Conservation (phyloP, 2,329 filamentous ascomycete genomes). For the Colletotrichum truncatum region DNA sequence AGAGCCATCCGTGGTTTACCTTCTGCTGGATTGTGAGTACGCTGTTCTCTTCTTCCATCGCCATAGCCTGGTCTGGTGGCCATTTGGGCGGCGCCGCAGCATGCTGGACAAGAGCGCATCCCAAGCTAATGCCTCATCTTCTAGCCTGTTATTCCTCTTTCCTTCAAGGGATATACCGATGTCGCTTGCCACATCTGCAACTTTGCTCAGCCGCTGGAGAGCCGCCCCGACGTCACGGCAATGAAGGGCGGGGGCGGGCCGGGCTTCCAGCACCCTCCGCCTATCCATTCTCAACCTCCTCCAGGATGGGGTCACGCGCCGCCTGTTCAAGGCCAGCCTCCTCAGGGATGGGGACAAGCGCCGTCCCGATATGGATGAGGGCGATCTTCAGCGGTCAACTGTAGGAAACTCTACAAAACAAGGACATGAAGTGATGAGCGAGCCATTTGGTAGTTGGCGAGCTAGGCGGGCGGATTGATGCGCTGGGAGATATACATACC, state of each 20-base stretch:
- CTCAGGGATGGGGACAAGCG: conserved; percentile 18
- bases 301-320: conserved; percentile 43
- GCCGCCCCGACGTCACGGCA: conserved; percentile 63
- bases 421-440: neutral
- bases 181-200: conserved; percentile 80
- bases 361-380: conserved; percentile 27
- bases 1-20: conserved; percentile 78
- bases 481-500: neutral
- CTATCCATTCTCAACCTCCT: conserved; percentile 41
- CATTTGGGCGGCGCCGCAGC: no score
- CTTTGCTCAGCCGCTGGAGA: conserved; percentile 74
- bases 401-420: neutral
- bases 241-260: conserved; percentile 55
- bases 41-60: no score
- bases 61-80: no score
- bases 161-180: conserved; percentile 72
- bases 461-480: neutral
- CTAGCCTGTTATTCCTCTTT: conserved; percentile 77
- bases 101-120: no score
- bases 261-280: conserved; percentile 36
- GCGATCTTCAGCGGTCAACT: neutral
- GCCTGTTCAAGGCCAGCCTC: neutral
- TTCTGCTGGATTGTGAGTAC: conserved; percentile 78
- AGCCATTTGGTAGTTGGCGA: neutral
- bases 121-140: conserved; percentile 9